Percentiles rank a stretch among this genome's conserved stretches.
Conservation (phyloP, 2,329 filamentous ascomycete genomes). For the Sordariomycetes sp. region DNA sequence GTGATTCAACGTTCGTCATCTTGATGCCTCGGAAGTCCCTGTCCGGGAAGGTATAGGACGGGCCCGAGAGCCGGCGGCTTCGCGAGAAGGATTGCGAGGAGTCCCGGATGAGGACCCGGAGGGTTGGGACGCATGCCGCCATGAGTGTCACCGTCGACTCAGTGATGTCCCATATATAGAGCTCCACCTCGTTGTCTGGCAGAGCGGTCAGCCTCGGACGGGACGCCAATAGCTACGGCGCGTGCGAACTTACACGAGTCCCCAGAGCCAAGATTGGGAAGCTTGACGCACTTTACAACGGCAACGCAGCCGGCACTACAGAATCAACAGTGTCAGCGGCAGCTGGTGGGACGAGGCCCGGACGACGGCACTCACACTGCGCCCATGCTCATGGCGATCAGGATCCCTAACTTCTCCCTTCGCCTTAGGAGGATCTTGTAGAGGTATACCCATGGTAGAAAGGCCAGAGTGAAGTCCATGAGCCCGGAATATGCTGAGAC, state of each 20-base stretch:
- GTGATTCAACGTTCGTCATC: too few relatives aligned
- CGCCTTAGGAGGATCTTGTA: constrained; percentile 14
- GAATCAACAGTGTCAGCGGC: not conserved
- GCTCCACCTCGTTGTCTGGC: not conserved
- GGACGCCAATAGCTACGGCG: not conserved
- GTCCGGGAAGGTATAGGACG: too few relatives aligned
- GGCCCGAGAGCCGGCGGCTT: too few relatives aligned
- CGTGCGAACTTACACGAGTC: not conserved
- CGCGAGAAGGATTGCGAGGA: too few relatives aligned
- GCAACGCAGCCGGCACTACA: constrained; percentile 8
- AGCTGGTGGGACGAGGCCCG: not conserved
- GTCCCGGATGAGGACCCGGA: constrained; percentile 5
- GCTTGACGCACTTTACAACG: constrained; percentile 7
- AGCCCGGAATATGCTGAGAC: constrained; percentile 8
- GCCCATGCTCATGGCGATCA: constrained; percentile 14
- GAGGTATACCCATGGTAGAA: constrained; percentile 14
- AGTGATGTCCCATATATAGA: constrained; percentile 7
- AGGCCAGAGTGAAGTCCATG: constrained; percentile 11
- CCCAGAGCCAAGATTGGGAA: not conserved
- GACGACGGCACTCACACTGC: constrained; percentile 11
- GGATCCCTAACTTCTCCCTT: constrained; percentile 14
- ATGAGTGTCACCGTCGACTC: constrained; percentile 9
- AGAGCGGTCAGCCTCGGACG: not conserved
- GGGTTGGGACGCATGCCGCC: constrained; percentile 9
- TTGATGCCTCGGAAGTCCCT: too few relatives aligned